A percentile compares a stretch with the other conserved stretches of the same genome.
Evolutionary conservation across 2,329 filamentous ascomycete species (phyloP).

Genomic region (Colletotrichum australisinense): DNA sequence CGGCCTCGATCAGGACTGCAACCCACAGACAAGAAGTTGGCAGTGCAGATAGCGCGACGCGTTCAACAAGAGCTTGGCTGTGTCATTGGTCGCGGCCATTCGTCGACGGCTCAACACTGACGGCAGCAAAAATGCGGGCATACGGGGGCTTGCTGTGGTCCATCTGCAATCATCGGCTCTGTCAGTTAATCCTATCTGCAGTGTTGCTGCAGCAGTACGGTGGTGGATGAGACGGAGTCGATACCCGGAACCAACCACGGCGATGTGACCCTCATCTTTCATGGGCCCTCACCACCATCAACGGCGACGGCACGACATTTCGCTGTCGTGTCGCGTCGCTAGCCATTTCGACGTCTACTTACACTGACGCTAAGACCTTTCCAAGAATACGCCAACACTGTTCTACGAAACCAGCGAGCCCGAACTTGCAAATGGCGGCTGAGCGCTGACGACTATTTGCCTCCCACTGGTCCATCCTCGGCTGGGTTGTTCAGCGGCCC

Average conservation of each 20-base stretch:
- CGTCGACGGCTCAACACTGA: constrained; percentile 4
- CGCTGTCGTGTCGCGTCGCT: constrained; percentile 6
- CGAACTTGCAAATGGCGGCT: constrained; percentile 6
- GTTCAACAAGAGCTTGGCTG: constrained; percentile 11
- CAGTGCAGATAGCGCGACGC: constrained; percentile 30
- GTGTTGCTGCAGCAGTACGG: constrained; percentile 10
- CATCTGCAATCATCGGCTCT: constrained; percentile 15
- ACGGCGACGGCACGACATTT: background rate
- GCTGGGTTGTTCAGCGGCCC: constrained; percentile 17
- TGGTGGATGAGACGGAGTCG: constrained; percentile 19
- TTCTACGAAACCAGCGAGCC: background rate
- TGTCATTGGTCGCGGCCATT: constrained; percentile 1
- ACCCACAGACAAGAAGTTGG: constrained; percentile 8
- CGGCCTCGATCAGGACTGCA: background rate
- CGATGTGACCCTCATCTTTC: constrained; percentile 8
- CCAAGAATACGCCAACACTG: constrained; percentile 10
- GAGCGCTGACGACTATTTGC: constrained; percentile 27
- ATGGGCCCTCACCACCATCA: background rate
- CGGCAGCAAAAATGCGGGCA: constrained; percentile 10
- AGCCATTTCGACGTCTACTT: background rate
- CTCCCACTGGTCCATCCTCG: constrained; percentile 5
- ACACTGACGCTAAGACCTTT: constrained; percentile 15
- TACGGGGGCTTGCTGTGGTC: constrained; percentile 5
- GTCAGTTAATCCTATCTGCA: constrained; percentile 13
- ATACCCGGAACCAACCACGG: constrained; percentile 19